phyloP scores from a whole-genome alignment of 1,284 basidiomycete genomes.

The Pascua sp. region DNA sequence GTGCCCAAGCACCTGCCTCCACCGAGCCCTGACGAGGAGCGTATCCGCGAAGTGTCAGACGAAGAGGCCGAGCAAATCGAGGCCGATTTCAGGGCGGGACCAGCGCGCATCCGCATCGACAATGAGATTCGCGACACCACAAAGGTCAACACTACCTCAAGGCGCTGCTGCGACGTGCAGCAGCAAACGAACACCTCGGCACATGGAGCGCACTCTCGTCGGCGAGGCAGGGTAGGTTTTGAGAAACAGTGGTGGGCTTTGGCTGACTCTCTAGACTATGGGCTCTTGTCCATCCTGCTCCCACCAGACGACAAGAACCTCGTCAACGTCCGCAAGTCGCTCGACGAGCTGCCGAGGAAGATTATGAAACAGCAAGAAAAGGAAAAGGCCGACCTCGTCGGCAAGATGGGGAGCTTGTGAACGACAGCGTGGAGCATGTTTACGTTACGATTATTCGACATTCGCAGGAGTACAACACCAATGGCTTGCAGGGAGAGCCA shows the following conservation, averaged over 20 bases:
- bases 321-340: conserved; percentile 2
- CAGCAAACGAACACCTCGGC: conserved; percentile 73
- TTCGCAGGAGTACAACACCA: no score
- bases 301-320: conserved; percentile 10
- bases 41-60: conserved; percentile 30
- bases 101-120: conserved; percentile 24
- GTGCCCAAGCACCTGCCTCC: conserved; percentile 11
- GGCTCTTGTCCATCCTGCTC: conserved; percentile 10
- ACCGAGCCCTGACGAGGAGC: conserved; percentile 2
- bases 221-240: conserved; percentile 54
- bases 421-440: not conserved
- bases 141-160: conserved; percentile 66
- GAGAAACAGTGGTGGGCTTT: no score
- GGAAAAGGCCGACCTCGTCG: conserved; percentile 9
- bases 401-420: conserved; percentile 8
- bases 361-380: conserved; percentile 5
- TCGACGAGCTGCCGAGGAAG: conserved; percentile 11
- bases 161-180: conserved; percentile 79
- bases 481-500: no score
- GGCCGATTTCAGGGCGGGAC: conserved; percentile 11
- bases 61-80: conserved; percentile 39
- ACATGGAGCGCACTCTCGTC: conserved; percentile 77
- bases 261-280: conserved; percentile 1
- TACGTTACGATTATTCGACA: no score
- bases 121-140: conserved; percentile 31